Evolutionary conservation across 805 yeast genomes (phyloP).

Genomic region (Debaryomyces castellii): DNA sequence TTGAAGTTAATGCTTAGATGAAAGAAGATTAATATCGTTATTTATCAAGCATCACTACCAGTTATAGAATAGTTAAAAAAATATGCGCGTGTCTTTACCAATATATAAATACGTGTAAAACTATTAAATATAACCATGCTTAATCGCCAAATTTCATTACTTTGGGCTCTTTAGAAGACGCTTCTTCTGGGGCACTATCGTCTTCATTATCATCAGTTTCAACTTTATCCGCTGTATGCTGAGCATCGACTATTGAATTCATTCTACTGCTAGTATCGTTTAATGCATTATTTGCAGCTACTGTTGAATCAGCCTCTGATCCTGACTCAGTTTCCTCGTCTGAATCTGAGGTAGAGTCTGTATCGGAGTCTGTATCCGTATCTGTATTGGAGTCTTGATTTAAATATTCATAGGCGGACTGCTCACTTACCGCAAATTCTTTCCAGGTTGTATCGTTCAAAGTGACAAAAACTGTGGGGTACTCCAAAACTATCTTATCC

Average conservation of each 20-base stretch:
- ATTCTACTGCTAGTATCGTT: too few species aligned
- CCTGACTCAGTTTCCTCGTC: conserved; percentile 1
- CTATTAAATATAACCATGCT: not conserved
- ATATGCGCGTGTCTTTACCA: not conserved
- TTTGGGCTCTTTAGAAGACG: conserved; percentile 21
- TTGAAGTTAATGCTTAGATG: not conserved
- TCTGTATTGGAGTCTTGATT: conserved; percentile 14
- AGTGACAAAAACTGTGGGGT: conserved; percentile 64
- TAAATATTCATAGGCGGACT: conserved; percentile 11
- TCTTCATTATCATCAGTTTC: not conserved
- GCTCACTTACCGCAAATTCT: conserved; percentile 22
- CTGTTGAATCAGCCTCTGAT: not conserved
- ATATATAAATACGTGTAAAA: not conserved
- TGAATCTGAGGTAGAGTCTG: not conserved
- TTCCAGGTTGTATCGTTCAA: conserved; percentile 17
- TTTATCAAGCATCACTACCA: not conserved
- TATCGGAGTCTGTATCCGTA: conserved; percentile 6
- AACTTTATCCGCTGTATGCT: not conserved
- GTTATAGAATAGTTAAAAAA: not conserved
- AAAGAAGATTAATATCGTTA: not conserved
- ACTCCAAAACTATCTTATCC: conserved; percentile 68
- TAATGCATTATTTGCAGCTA: too few species aligned
- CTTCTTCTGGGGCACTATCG: conserved; percentile 35
- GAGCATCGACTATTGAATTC: too few species aligned
- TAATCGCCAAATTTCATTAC: not conserved